Evolutionary conservation across 805 yeast genomes (phyloP).

Genomic region (Candida ipomoeae): DNA sequence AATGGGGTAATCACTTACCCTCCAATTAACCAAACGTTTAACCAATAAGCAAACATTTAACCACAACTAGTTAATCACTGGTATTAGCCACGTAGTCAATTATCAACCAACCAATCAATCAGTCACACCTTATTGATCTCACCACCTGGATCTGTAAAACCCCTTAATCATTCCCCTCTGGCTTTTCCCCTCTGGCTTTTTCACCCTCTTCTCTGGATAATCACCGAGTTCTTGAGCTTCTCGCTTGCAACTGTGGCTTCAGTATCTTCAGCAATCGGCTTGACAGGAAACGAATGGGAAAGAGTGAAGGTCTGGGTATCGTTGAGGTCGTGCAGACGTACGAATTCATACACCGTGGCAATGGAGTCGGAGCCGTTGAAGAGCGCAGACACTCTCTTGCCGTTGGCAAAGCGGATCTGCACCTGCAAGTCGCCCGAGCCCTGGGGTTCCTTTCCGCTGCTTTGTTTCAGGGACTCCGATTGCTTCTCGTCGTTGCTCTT

Average conservation of each 20-base stretch:
- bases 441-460: conserved; percentile 1
- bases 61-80: too few relatives aligned
- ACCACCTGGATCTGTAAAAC: background rate
- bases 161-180: background rate
- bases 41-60: too few relatives aligned
- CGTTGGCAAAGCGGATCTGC: conserved; percentile 82
- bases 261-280: conserved; percentile 54
- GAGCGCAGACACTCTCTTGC: conserved; percentile 60
- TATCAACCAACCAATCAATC: too few relatives aligned
- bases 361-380: conserved; percentile 67
- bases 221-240: conserved; percentile 76
- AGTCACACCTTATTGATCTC: too few relatives aligned
- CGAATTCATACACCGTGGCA: conserved; percentile 63
- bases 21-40: too few relatives aligned
- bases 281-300: conserved; percentile 79
- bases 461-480: background rate
- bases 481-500: conserved; percentile 10
- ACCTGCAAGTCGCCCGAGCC: conserved; percentile 65
- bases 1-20: too few relatives aligned
- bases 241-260: conserved; percentile 63
- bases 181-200: conserved; percentile 25
- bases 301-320: conserved; percentile 52
- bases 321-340: conserved; percentile 42
- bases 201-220: conserved; percentile 75
- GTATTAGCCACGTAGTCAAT: too few relatives aligned